Percentiles rank a stretch among this genome's conserved stretches.
Evolutionary conservation across 2,329 filamentous ascomycete genomes (phyloP).

Genomic region (Cordyceps sp.): DNA sequence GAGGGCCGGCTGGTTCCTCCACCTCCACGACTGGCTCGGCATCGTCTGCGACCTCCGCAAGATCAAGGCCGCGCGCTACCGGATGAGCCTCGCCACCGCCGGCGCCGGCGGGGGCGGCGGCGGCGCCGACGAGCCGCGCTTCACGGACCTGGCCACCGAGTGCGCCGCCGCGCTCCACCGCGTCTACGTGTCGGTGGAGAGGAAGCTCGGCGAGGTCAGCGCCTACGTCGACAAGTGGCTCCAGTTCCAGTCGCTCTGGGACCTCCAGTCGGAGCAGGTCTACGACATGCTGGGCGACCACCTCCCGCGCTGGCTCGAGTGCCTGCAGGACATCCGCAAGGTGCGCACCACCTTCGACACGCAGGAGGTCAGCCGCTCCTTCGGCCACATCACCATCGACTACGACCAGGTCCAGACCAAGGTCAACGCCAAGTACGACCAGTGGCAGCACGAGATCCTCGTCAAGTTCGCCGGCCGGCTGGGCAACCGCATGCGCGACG

Average conservation of each 20-base stretch:
- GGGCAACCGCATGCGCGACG: slow-evolving; percentile 78
- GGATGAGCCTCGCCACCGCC: slow-evolving; percentile 62
- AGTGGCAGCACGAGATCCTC: slow-evolving; percentile 97
- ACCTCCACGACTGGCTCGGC: slow-evolving; percentile 86
- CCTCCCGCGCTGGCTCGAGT: slow-evolving; percentile 79
- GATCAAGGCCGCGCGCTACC: slow-evolving; percentile 88
- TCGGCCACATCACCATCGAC: slow-evolving; percentile 88
- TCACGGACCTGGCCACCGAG: slow-evolving; percentile 68
- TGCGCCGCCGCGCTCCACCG: slow-evolving; percentile 65
- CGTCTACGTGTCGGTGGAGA: slow-evolving; percentile 72
- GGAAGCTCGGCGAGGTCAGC: slow-evolving; percentile 63
- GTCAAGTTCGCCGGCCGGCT: slow-evolving; percentile 84
- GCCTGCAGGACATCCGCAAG: slow-evolving; percentile 94
- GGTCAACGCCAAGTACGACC: slow-evolving; percentile 97
- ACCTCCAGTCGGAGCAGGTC: slow-evolving; percentile 88
- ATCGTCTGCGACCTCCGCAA: slow-evolving; percentile 84
- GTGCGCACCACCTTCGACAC: slow-evolving; percentile 94
- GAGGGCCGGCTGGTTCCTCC: slow-evolving; percentile 80
- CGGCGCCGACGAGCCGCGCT: slow-evolving; percentile 50
- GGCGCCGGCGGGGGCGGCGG: slow-evolving; percentile 47
- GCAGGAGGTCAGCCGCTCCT: slow-evolving; percentile 79
- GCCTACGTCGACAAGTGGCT: slow-evolving; percentile 94
- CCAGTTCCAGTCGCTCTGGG: slow-evolving; percentile 96
- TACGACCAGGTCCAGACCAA: slow-evolving; percentile 98
- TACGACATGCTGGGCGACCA: slow-evolving; percentile 86